Percentiles rank a stretch among this genome's conserved stretches.
Conservation (phyloP, 2,329 filamentous ascomycete species). For the Ophiocordyceps camponoti-leonardi region DNA sequence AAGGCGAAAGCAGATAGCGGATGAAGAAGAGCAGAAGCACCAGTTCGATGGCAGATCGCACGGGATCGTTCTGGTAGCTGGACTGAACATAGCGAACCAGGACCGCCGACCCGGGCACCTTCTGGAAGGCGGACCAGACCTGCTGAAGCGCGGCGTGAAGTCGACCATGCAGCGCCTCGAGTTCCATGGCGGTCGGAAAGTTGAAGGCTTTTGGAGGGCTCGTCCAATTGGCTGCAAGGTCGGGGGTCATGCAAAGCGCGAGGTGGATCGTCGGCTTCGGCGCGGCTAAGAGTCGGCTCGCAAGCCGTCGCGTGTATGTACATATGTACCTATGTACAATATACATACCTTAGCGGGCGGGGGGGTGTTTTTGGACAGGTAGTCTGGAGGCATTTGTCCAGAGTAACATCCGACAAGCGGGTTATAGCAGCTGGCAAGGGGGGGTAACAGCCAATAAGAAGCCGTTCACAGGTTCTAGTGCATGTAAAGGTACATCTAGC, state of each 20-base stretch:
- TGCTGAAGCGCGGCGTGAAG: conserved; percentile 34
- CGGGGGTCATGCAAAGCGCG: not conserved
- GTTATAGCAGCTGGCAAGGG: too few relatives aligned
- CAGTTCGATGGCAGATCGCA: conserved; percentile 83
- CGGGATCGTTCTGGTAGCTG: conserved; percentile 92
- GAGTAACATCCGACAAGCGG: too few relatives aligned
- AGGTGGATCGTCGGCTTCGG: not conserved
- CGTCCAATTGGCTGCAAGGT: not conserved
- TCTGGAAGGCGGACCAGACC: conserved; percentile 56
- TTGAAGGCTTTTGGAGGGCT: not conserved
- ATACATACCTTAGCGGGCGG: too few relatives aligned
- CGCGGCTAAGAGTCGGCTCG: not conserved
- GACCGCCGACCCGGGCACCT: conserved; percentile 84
- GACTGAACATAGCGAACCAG: conserved; percentile 90
- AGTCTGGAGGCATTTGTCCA: too few relatives aligned
- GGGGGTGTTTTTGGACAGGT: too few relatives aligned
- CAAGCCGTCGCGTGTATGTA: too few relatives aligned
- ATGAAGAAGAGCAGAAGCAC: conserved; percentile 92
- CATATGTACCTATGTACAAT: too few relatives aligned
- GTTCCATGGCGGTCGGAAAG: conserved; percentile 32
- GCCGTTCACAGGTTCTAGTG: too few relatives aligned
- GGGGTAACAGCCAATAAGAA: too few relatives aligned
- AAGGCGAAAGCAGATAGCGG: conserved; percentile 77
- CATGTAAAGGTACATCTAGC: too few relatives aligned
- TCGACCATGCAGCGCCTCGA: conserved; percentile 38